Evolutionary conservation across 1,284 basidiomycete species (phyloP), one percentile per base, ranked within the genome.

Genomic region (Peniophora sp.): DNA sequence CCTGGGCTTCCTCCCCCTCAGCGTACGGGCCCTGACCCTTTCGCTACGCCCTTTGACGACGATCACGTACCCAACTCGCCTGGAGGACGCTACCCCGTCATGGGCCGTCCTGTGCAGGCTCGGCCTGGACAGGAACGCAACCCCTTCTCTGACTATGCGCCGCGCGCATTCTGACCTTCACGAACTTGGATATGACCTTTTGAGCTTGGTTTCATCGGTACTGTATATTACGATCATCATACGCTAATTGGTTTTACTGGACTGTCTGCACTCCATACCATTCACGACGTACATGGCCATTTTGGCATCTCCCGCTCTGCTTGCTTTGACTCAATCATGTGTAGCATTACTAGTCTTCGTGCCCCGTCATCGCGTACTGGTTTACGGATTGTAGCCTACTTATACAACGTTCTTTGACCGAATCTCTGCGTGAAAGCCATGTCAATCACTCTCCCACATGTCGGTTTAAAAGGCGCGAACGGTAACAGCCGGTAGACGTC

Each of bases 21-120:
- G 34, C 51, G 35, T 48, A 48, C 57, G 50, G 61, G 54, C 58
- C 62, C 70, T 46, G 66, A 82, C 60, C 86, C 86, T 45, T 89
- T 88, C 61, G 73, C 76, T 51, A 87, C 85, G 51, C 86, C 87
- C 11, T 89, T 88, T 66, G 87, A 89, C 63, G 86, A 88, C 60
- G 79, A 85, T 59, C 52, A 41, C 18, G 37, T 20, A 20, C 43
- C 20, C 10, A 22, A 24, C 18, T 24, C 20, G 20, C 23, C 23
- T 24, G 18, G 20, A 11, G 43, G 43, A 24, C 43, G 43, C 6
- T 45, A 45, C 22, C 43, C 43, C 20, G 23, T 24, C 17, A 15
- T 45, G 6, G 8, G 27, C 27, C 27, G 27, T 12, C 43, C 43
- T 9, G 43, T 22, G 12, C 27, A 32, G 27, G 12, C 27, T 6